A percentile compares a stretch with the other conserved stretches of the same genome.
Evolutionary conservation across 305 asterid species (phyloP).

Genomic region (Fraxinus dipetala): DNA sequence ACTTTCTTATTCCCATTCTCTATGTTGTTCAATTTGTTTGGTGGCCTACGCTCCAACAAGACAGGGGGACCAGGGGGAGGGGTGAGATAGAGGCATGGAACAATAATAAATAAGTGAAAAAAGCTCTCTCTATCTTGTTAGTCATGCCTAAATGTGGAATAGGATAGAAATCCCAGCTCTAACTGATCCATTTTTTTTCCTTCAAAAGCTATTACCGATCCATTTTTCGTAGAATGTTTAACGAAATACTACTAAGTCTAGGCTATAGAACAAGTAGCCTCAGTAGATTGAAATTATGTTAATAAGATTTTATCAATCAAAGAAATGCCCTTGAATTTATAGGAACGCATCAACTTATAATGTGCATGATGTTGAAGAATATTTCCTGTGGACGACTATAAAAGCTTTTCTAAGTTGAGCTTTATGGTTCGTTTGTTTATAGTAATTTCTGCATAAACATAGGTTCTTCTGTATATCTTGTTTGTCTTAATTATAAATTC

Average conservation of each 20-base stretch:
- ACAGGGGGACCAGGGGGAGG: background rate
- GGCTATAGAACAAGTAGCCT: background rate
- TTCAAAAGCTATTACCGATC: background rate
- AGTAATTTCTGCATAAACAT: slow-evolving; percentile 4
- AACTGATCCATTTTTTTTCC: background rate
- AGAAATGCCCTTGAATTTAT: background rate
- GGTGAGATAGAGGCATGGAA: background rate
- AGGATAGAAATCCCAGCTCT: background rate
- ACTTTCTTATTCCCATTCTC: background rate
- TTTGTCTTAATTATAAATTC: slow-evolving; percentile 14
- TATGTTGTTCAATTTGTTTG: background rate
- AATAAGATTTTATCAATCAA: background rate
- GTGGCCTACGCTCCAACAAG: background rate
- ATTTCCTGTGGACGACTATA: background rate
- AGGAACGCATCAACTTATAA: background rate
- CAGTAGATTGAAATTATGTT: background rate
- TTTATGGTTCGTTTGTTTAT: background rate
- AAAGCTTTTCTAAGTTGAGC: background rate
- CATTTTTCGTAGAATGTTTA: background rate
- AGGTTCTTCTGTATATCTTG: background rate
- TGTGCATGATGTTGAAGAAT: background rate
- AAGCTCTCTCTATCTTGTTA: background rate
- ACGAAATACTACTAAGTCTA: background rate
- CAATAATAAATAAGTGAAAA: background rate
- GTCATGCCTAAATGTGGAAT: background rate